Conservation (phyloP, 2,329 filamentous ascomycete species). For the Scorias spongiosa region DNA sequence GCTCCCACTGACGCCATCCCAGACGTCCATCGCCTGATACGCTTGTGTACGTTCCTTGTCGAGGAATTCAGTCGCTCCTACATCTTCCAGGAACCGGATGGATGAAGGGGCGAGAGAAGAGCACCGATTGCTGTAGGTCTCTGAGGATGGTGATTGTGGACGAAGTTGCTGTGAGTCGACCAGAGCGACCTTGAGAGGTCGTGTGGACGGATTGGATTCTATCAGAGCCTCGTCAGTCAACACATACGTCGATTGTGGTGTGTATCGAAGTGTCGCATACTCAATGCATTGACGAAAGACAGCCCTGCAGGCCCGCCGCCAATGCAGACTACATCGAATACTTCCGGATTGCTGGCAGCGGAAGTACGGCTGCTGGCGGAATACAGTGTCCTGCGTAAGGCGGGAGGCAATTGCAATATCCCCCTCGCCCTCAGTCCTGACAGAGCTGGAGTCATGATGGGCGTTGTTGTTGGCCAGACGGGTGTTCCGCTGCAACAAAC, state of each 20-base stretch:
- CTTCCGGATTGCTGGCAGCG: constrained; percentile 38
- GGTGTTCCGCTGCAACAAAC: too few relatives aligned
- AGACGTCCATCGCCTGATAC: constrained; percentile 95
- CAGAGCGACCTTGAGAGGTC: constrained; percentile 67
- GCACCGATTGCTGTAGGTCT: constrained; percentile 80
- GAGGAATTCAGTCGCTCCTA: constrained; percentile 74
- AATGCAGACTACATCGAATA: constrained; percentile 88
- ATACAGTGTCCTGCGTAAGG: constrained; percentile 13
- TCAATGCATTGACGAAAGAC: constrained; percentile 46
- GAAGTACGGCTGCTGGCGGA: constrained; percentile 4
- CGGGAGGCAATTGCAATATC: constrained; percentile 14
- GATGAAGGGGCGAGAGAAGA: constrained; percentile 86
- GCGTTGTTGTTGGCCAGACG: too few relatives aligned
- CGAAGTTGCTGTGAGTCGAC: constrained; percentile 78
- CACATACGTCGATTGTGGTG: too few relatives aligned
- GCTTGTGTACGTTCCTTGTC: constrained; percentile 59
- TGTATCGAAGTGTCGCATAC: constrained; percentile 10
- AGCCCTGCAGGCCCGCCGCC: constrained; percentile 82
- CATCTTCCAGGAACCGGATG: constrained; percentile 59
- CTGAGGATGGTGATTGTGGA: constrained; percentile 53
- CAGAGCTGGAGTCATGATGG: not conserved
- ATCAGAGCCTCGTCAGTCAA: not conserved
- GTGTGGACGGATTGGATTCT: constrained; percentile 29
- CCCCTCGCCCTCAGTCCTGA: not conserved
- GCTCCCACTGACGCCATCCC: constrained; percentile 83